phyloP scores from a whole-genome alignment of 352 stramenopile genomes.

The Globisporangium viniferum region DNA sequence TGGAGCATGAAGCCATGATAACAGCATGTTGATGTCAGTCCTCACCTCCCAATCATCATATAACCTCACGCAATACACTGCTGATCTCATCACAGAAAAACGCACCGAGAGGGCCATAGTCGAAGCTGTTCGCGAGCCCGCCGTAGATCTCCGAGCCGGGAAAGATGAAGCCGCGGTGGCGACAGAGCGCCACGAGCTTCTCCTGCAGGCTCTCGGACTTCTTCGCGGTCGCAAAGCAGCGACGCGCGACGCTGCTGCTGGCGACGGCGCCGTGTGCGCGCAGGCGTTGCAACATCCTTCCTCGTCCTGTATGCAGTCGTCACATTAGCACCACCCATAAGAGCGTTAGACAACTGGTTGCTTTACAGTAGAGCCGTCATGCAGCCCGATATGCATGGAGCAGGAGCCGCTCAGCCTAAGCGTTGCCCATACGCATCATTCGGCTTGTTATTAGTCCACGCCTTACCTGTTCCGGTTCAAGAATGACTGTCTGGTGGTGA shows the following conservation, averaged over 20 bases:
- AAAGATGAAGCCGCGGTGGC: constrained; percentile 92
- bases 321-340: not conserved
- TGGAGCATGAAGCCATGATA: not conserved
- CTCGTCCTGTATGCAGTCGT: not conserved
- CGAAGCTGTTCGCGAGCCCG: constrained; percentile 96
- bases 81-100: not conserved
- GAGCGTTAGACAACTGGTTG: not conserved
- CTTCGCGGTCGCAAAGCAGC: constrained; percentile 38
- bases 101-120: constrained; percentile 92
- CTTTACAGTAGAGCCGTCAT: not conserved
- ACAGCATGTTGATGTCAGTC: not conserved
- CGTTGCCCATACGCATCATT: not conserved
- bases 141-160: constrained; percentile 97
- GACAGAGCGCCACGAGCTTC: constrained; percentile 79
- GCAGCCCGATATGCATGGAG: not conserved
- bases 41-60: not conserved
- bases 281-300: constrained; percentile 16
- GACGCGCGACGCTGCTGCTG: constrained; percentile 11
- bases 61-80: not conserved
- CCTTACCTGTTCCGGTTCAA: not conserved
- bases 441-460: not conserved
- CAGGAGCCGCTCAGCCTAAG: not conserved
- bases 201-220: constrained; percentile 46
- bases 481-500: constrained; percentile 6
- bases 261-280: constrained; percentile 1